Base-by-base conservation (phyloP, 2,329 filamentous ascomycete genomes). In the Zymoseptoria crescenta region DNA sequence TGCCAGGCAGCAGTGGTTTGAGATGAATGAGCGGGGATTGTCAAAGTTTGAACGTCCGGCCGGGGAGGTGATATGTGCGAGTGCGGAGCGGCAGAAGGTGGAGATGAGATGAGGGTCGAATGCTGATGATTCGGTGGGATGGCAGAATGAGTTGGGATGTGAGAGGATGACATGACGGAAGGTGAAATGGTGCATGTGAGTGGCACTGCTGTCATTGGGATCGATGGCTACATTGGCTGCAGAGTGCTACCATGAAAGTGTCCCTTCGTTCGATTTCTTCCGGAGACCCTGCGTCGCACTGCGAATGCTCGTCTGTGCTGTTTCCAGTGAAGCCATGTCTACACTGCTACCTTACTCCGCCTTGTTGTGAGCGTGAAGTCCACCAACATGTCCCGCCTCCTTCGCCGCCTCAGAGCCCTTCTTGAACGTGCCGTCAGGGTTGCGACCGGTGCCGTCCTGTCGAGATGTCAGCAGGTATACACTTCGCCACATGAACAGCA, bases 341-440 rank as follows among this genome's bases (percentile, higher is more conserved):
- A 13, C 35, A 16, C 35, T 16, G 7, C 10, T 4, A 13, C 1
- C 10, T 16, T 41, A 41, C 35, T 41, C 35, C 10, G 35, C 35
- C 10, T 41, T 41, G 19, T 67, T 41, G 50, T 52, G 50, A 28
- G 50, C 24, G 24, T 52, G 50, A 13, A 24, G 16, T 24, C 50
- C 50, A 16, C 50, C 50, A 24, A 52, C 50, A 52, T 52, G 65
- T 28, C 65, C 65, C 16, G 65, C 64, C n/a, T n/a, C n/a, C n/a
- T n/a, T n/a, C n/a, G n/a, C n/a, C n/a, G n/a, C n/a, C n/a, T n/a
- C n/a, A n/a, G 57, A 60, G 13, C 64, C 65, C 52, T 62, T 60
- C 49, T 53, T 56, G 60, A 68, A 67, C 2, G 65, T 64, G 16
- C 64, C 62, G 52, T 63, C 59, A 27, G 59, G 59, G 55, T 67